Base-by-base conservation (phyloP, 2,329 filamentous ascomycete species). In the Acephala macrosclerotiorum region DNA sequence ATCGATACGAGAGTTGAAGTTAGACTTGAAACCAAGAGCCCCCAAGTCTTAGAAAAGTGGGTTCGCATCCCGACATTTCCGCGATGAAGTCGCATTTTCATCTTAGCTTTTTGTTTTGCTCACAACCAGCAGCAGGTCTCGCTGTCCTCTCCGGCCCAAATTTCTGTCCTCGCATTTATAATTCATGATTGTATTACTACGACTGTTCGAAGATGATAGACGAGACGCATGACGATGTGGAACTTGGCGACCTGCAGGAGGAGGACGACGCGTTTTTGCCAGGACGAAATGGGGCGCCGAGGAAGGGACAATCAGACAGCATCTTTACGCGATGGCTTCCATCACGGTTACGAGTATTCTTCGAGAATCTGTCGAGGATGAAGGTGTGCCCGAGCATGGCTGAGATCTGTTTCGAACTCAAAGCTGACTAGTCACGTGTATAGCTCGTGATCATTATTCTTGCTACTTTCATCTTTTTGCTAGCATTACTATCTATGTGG, bases 231-330 rank as follows among this genome's bases (percentile, higher is more conserved):
- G 49, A 53, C 11, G 49, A 53, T 33, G 11, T 53, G 22, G 49
- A 53, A n/a, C 26, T 53, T 3, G 49, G 49, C 2, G 3, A 53
- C 22, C 49, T 53, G 29, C 29, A 33, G 38, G 38, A 42, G 3
- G 67, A 69, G 42, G 58, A 64, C 25, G 61, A 65, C 40, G 67
- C 67, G n/a, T 69, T 69, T 55, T 55, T 69, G 5, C 62, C 65
- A 11, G 22, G 33, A 0, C 58, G 20, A 11, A 55, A 57, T 11
- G 42, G 25, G 33, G 36, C 57, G 7, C 14, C 61, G 8, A n/a
- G 29, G 49, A 66, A 53, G 5, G 12, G 38, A 7, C 20, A 18
- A 26, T 51, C 40, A 20, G 38, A 56, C n/a, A 66, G 59, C 33
- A 29, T 56, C 26, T 40, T 68, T 33, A 47, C 56, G 25, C 18